These are phyloP conservation scores for Cryptococcus amylolentus DNA, from an alignment of 1,284 basidiomycete species.

Conservation along the genomic window DNA sequence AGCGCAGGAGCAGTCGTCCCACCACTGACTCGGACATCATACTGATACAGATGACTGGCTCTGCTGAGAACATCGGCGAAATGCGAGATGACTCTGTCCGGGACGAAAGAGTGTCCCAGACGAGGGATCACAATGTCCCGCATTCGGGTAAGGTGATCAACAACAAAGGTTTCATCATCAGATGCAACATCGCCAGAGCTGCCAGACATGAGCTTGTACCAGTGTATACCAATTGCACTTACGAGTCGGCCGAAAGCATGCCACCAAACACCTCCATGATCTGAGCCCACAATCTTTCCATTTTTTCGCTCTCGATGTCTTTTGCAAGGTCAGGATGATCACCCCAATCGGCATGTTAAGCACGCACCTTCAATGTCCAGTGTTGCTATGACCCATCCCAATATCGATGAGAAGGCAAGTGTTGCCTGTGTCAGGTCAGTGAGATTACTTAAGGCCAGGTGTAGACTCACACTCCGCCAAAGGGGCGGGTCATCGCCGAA, in stretches of 20 bases:
- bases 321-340: background rate
- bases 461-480: conserved; percentile 78
- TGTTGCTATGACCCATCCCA: conserved; percentile 19
- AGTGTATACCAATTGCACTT: conserved; percentile 25
- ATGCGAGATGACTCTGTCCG: conserved; percentile 66
- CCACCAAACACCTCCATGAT: conserved; percentile 79
- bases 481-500: conserved; percentile 78
- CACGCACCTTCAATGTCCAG: conserved; percentile 17
- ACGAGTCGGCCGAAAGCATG: conserved; percentile 81
- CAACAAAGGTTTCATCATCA: conserved; percentile 82
- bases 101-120: conserved; percentile 65
- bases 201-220: conserved; percentile 13
- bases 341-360: too few species aligned
- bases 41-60: conserved; percentile 66
- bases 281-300: conserved; percentile 78
- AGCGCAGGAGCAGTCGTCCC: conserved; percentile 38
- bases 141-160: conserved; percentile 71
- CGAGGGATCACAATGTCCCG: conserved; percentile 75
- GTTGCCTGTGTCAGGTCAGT: conserved; percentile 23
- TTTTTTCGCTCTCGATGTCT: conserved; percentile 61
- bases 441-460: too few species aligned
- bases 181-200: conserved; percentile 63
- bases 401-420: conserved; percentile 15
- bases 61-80: conserved; percentile 70
- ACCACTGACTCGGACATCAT: conserved; percentile 23